A percentile compares a stretch with the other conserved stretches of the same genome.
Evolutionary conservation across 2,329 filamentous ascomycete genomes (phyloP).

Genomic region (Lasiodiplodia theobromae): DNA sequence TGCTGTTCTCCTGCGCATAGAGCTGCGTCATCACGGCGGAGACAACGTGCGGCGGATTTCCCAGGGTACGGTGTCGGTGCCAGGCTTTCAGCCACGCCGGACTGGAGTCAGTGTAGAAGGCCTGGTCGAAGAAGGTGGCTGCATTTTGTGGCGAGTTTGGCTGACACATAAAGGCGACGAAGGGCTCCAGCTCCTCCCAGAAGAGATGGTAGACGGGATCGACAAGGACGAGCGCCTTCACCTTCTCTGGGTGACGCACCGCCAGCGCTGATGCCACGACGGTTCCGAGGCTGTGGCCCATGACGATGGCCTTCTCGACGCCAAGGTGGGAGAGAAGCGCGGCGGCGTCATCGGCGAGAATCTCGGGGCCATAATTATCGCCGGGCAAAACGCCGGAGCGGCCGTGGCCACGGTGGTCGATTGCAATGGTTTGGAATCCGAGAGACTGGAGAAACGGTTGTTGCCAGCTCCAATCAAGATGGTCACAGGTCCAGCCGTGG

Average conservation of each 20-base stretch:
- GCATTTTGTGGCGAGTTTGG: neutral
- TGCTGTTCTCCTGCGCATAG: constrained; percentile 21
- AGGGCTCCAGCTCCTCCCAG: constrained; percentile 24
- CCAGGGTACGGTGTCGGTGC: constrained; percentile 31
- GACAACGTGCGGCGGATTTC: constrained; percentile 32
- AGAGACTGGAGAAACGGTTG: constrained; percentile 34
- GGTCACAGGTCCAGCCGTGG: constrained; percentile 60
- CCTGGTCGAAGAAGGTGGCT: neutral
- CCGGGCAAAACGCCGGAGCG: constrained; percentile 31
- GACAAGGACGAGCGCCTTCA: constrained; percentile 34
- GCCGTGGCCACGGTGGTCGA: constrained; percentile 37
- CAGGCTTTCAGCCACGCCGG: constrained; percentile 35
- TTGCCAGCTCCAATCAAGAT: constrained; percentile 36
- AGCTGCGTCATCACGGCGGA: constrained; percentile 23
- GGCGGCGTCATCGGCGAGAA: constrained; percentile 32
- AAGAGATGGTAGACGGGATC: constrained; percentile 33
- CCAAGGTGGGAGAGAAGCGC: constrained; percentile 27
- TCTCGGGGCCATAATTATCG: constrained; percentile 30
- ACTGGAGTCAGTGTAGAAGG: constrained; percentile 14
- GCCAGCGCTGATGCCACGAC: constrained; percentile 32
- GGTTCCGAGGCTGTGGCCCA: constrained; percentile 36
- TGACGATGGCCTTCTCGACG: constrained; percentile 26
- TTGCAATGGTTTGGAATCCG: constrained; percentile 32
- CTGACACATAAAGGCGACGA: neutral
- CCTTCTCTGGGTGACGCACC: constrained; percentile 30